Percentiles rank a stretch among this genome's conserved stretches.
phyloP scores from a whole-genome alignment of 306 rosid species.

The Ormosia semicastrata region DNA sequence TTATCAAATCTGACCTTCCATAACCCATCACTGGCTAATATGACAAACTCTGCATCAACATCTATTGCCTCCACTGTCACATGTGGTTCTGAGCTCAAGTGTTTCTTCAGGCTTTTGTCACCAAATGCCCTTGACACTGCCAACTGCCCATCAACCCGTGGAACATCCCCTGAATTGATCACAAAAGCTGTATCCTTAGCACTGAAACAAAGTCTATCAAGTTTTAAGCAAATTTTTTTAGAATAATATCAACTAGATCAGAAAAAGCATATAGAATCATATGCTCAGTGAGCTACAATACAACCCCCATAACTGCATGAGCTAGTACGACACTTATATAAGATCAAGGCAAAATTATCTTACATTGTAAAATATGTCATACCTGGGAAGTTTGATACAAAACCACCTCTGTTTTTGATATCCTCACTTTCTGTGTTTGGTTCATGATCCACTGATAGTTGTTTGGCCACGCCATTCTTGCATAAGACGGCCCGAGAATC shows the following conservation, averaged over 20 bases:
- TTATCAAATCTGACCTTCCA: conserved; percentile 76
- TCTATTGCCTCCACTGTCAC: conserved; percentile 53
- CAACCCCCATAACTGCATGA: conserved; percentile 2
- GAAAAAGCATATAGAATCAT: neutral
- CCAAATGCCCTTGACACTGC: conserved; percentile 98
- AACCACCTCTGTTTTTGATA: conserved; percentile 86
- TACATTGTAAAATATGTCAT: neutral
- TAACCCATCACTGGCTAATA: conserved; percentile 95
- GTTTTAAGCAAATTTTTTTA: neutral
- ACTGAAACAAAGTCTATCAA: neutral
- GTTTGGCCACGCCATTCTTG: conserved; percentile 68
- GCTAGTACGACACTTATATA: neutral
- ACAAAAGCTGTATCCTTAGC: conserved; percentile 18
- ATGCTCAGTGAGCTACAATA: neutral
- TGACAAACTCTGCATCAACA: conserved; percentile 63
- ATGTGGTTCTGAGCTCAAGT: conserved; percentile 82
- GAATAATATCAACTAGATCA: neutral
- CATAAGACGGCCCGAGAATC: conserved; percentile 90
- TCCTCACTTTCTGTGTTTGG: conserved; percentile 60
- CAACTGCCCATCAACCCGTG: conserved; percentile 94
- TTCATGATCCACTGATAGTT: conserved; percentile 87
- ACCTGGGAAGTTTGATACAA: conserved; percentile 96
- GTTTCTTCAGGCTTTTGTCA: conserved; percentile 89
- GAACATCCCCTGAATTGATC: conserved; percentile 70
- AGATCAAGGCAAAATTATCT: neutral